Conservation (phyloP, 179 eudicot species). For the Camellia oleifera region DNA sequence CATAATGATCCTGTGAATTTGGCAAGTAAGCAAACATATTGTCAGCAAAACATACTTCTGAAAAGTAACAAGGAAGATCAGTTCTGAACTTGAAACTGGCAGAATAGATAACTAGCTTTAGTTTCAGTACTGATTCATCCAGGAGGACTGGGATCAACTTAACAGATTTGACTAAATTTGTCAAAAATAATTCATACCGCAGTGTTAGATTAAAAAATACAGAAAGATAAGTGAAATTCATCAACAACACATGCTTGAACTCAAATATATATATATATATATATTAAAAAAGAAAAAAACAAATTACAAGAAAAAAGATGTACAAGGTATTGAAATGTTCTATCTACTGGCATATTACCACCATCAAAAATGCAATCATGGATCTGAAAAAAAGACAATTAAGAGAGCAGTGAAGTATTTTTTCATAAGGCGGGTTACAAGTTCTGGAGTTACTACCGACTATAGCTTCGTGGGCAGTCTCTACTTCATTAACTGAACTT, state of each 20-base stretch:
- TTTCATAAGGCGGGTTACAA: background rate
- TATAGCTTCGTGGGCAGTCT: background rate
- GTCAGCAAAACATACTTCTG: conserved; percentile 13
- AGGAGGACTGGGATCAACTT: background rate
- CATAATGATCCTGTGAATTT: conserved; percentile 83
- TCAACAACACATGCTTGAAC: background rate
- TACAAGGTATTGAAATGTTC: background rate
- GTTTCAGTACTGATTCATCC: background rate
- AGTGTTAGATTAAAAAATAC: background rate
- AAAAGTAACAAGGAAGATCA: background rate
- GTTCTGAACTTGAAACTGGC: background rate
- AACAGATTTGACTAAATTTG: background rate
- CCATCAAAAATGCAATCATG: background rate
- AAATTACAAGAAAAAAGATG: background rate
- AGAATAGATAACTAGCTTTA: conserved; percentile 4
- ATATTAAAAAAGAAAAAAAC: background rate
- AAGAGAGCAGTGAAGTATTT: background rate
- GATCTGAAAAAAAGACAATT: background rate
- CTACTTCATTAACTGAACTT: background rate
- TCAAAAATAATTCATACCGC: background rate
- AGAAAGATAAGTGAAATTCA: background rate
- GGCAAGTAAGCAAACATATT: conserved; percentile 14
- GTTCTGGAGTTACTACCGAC: background rate
- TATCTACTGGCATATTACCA: background rate
- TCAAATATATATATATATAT: background rate